Percentiles rank a stretch among this genome's conserved stretches.
Evolutionary conservation across 1,139 yeast species (phyloP).

Genomic region (Suhomyces bribrorum): DNA sequence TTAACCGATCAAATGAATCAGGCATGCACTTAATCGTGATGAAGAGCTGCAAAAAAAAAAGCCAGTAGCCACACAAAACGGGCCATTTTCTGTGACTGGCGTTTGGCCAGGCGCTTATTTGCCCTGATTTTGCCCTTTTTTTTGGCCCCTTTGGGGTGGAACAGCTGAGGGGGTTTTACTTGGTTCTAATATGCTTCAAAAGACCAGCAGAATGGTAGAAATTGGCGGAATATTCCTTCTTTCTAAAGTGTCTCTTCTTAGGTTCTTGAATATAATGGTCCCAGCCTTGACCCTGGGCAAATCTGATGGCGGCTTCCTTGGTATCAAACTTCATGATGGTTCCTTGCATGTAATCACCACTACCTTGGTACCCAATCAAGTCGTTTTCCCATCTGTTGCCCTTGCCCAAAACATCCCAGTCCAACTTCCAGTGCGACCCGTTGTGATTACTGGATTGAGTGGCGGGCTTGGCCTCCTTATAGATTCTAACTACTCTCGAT

Average conservation of each 20-base stretch:
- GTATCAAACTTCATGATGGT: conserved; percentile 75
- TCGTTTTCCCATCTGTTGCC: conserved; percentile 91
- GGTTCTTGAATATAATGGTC: conserved; percentile 83
- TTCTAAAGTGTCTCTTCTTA: conserved; percentile 67
- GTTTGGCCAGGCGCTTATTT: too few relatives aligned
- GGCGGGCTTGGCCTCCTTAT: conserved; percentile 75
- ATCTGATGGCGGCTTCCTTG: conserved; percentile 74
- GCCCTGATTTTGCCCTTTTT: too few relatives aligned
- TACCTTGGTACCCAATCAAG: conserved; percentile 80
- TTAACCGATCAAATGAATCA: background rate
- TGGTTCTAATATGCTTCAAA: conserved; percentile 80
- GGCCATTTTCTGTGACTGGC: too few relatives aligned
- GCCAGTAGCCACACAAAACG: too few relatives aligned
- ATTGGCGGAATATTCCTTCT: conserved; percentile 74
- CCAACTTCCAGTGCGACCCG: conserved; percentile 68
- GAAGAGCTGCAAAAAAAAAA: background rate
- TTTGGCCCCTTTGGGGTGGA: too few relatives aligned
- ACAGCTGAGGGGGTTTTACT: too few relatives aligned
- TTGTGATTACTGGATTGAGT: conserved; percentile 72
- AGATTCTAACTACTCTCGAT: conserved; percentile 73
- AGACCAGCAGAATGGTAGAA: conserved; percentile 71
- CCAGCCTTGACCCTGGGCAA: conserved; percentile 88
- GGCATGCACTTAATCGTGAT: background rate
- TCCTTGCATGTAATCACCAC: conserved; percentile 85
- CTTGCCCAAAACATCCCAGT: conserved; percentile 79